These are phyloP conservation scores for Pilasporangium apinafurcum DNA, from an alignment of 352 stramenopile genomes.

Conservation along the genomic window DNA sequence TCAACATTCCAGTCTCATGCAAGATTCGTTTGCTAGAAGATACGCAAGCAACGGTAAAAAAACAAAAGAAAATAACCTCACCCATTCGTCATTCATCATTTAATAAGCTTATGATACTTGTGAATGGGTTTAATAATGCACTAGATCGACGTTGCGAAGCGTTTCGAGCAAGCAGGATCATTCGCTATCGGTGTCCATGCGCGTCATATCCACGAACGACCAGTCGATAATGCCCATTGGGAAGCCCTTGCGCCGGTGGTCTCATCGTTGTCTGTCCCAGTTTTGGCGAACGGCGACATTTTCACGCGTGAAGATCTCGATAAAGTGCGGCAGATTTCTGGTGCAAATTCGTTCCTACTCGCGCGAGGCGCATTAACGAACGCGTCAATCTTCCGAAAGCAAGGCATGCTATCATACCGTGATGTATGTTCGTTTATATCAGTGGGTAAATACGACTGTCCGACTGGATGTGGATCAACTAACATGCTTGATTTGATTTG, in stretches of 20 bases:
- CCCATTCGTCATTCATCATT: too few relatives aligned
- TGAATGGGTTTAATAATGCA: too few relatives aligned
- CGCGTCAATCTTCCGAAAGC: constrained; percentile 70
- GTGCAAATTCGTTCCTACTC: constrained; percentile 74
- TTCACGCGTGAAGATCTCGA: constrained; percentile 69
- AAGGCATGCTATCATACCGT: constrained; percentile 50
- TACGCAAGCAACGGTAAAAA: constrained; percentile 50
- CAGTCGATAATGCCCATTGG: constrained; percentile 65
- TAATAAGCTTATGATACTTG: too few relatives aligned
- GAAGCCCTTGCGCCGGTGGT: constrained; percentile 58
- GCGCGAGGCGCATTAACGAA: constrained; percentile 79
- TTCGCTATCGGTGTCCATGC: constrained; percentile 69
- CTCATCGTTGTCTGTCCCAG: constrained; percentile 65
- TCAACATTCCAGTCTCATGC: constrained; percentile 81
- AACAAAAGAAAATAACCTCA: too few relatives aligned
- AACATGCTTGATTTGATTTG: not conserved
- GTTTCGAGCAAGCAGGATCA: constrained; percentile 56
- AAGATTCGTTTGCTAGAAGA: constrained; percentile 83
- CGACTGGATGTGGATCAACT: not conserved
- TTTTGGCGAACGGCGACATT: constrained; percentile 88
- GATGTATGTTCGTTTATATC: constrained; percentile 22
- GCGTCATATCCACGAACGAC: constrained; percentile 57
- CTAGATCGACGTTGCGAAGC: constrained; percentile 62
- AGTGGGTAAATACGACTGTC: too few relatives aligned
- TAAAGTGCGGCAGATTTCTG: constrained; percentile 50